phyloP scores from a whole-genome alignment of 495 filamentous ascomycete species.

The Hypoxylon fragiforme region DNA sequence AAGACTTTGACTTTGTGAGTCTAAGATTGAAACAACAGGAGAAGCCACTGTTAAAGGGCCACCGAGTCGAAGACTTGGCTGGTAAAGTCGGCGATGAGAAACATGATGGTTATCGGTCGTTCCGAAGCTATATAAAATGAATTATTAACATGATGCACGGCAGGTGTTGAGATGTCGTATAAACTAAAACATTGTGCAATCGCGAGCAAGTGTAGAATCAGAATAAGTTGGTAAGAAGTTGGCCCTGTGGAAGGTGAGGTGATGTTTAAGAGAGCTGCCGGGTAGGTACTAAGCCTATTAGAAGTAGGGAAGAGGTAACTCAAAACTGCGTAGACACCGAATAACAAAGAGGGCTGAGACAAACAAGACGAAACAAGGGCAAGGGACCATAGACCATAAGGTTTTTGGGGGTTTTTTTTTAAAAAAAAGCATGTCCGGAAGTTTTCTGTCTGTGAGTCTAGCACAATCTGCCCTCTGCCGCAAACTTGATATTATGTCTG shows the following conservation, averaged over 20 bases:
- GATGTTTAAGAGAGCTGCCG: constrained; percentile 6
- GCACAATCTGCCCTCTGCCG: too few species aligned
- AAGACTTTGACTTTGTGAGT: neutral
- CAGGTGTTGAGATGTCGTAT: constrained; percentile 7
- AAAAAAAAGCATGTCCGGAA: too few species aligned
- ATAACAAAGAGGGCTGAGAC: constrained; percentile 25
- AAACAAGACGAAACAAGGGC: neutral
- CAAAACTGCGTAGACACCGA: neutral
- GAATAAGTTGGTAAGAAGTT: neutral
- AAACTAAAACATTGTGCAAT: constrained; percentile 4
- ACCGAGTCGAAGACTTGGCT: constrained; percentile 31
- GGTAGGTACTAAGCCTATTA: constrained; percentile 3
- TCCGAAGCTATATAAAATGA: constrained; percentile 25
- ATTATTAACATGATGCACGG: constrained; percentile 6
- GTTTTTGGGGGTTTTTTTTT: too few species aligned
- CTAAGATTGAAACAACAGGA: constrained; percentile 2
- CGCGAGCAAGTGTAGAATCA: constrained; percentile 6
- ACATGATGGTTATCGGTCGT: constrained; percentile 30
- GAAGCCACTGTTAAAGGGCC: constrained; percentile 31
- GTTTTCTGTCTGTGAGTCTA: too few species aligned
- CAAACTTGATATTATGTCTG: too few species aligned
- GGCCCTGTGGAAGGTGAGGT: constrained; percentile 18
- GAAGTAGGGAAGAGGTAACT: neutral
- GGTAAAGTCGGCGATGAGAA: constrained; percentile 33
- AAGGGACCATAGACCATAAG: too few species aligned